Conservation (phyloP, 148 eudicot species). For the Amaranthus cruentus region DNA sequence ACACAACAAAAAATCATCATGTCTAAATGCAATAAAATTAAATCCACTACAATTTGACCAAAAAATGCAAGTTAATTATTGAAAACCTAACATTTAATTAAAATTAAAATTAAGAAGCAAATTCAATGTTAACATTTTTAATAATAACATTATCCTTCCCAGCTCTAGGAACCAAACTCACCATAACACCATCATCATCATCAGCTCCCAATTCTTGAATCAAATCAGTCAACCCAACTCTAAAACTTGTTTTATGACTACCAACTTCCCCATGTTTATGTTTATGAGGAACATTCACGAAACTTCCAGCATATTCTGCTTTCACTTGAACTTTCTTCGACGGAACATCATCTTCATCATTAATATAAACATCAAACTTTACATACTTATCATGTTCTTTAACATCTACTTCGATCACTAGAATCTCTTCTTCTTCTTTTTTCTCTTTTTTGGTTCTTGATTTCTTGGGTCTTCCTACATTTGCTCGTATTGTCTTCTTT, state of each 20-base stretch:
- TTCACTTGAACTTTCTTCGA: background rate
- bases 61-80: too few species aligned
- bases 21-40: too few species aligned
- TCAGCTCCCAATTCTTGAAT: slow-evolving; percentile 65
- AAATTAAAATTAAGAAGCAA: background rate
- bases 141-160: slow-evolving; percentile 37
- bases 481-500: background rate
- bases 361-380: slow-evolving; percentile 14
- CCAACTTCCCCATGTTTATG: slow-evolving; percentile 3
- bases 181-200: slow-evolving; percentile 54
- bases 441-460: slow-evolving; percentile 9
- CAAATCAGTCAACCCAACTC: slow-evolving; percentile 48
- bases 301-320: slow-evolving; percentile 19
- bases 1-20: too few species aligned
- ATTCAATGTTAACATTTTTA: slow-evolving; percentile 44
- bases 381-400: background rate
- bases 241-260: slow-evolving; percentile 34
- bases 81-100: too few species aligned
- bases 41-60: too few species aligned
- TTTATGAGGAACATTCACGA: slow-evolving; percentile 12
- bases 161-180: slow-evolving; percentile 49
- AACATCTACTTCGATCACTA: slow-evolving; percentile 2
- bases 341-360: slow-evolving; percentile 5
- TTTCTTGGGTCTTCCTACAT: slow-evolving; percentile 5
- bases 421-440: slow-evolving; percentile 14